Conservation (phyloP, 2,329 filamentous ascomycete genomes). For the Cordyceps militaris region DNA sequence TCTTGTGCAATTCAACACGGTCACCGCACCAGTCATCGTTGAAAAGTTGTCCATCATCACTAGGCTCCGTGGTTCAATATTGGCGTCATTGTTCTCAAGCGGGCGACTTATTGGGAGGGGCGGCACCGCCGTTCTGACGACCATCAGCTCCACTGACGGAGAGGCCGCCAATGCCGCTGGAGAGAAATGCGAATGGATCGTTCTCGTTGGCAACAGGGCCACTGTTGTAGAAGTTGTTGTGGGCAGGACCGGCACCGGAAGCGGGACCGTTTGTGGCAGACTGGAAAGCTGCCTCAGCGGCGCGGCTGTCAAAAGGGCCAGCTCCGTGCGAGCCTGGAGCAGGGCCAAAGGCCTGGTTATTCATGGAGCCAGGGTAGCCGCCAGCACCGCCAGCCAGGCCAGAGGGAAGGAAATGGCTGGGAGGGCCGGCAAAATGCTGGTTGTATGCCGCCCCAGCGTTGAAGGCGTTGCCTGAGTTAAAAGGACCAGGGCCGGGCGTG, state of each 20-base stretch:
- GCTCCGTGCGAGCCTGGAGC: slow-evolving; percentile 73
- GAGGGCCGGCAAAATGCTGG: slow-evolving; percentile 81
- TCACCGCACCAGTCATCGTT: background rate
- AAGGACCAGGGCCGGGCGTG: slow-evolving; percentile 69
- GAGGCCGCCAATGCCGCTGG: slow-evolving; percentile 63
- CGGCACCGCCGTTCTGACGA: slow-evolving; percentile 54
- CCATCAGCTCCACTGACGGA: slow-evolving; percentile 60
- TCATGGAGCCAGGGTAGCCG: slow-evolving; percentile 68
- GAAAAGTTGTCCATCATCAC: background rate
- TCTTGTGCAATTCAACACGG: slow-evolving; percentile 4
- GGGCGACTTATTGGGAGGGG: slow-evolving; percentile 52
- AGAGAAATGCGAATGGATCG: slow-evolving; percentile 76
- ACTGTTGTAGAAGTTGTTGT: slow-evolving; percentile 44
- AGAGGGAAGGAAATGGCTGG: slow-evolving; percentile 85
- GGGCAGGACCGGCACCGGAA: slow-evolving; percentile 59
- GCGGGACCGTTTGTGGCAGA: slow-evolving; percentile 76
- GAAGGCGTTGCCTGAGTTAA: slow-evolving; percentile 64
- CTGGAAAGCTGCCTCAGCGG: slow-evolving; percentile 90
- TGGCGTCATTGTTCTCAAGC: slow-evolving; percentile 34
- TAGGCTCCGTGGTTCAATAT: background rate
- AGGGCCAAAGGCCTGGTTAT: slow-evolving; percentile 67
- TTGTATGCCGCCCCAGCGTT: slow-evolving; percentile 57
- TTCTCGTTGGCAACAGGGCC: slow-evolving; percentile 60
- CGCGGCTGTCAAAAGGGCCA: slow-evolving; percentile 85
- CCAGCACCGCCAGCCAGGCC: slow-evolving; percentile 68